Evolutionary conservation across 1,139 yeast species (phyloP).

Genomic region (Taphrina betulina): DNA sequence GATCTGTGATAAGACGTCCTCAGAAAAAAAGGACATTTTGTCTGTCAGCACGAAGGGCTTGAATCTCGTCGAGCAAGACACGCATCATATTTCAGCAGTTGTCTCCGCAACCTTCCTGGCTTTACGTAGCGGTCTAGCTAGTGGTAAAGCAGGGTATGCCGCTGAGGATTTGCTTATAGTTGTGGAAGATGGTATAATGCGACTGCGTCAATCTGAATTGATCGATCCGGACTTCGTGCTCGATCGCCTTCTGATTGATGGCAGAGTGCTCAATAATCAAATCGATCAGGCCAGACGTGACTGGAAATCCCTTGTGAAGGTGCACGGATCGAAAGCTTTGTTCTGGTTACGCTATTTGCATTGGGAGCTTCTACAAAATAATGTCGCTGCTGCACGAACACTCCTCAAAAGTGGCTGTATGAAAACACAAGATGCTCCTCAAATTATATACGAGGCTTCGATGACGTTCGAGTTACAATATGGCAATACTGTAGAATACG

Average conservation of each 20-base stretch:
- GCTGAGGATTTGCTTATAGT: neutral
- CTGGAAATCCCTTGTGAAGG: constrained; percentile 43
- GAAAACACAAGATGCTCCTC: constrained; percentile 53
- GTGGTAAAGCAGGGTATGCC: neutral
- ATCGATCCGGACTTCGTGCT: constrained; percentile 9
- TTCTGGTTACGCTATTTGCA: constrained; percentile 53
- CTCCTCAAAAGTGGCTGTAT: constrained; percentile 46
- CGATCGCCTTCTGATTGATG: constrained; percentile 16
- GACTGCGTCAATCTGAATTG: neutral
- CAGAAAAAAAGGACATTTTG: neutral
- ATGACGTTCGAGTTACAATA: constrained; percentile 47
- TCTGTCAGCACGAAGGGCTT: neutral
- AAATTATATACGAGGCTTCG: constrained; percentile 53
- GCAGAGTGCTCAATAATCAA: constrained; percentile 31
- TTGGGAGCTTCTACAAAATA: constrained; percentile 47
- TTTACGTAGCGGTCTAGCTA: neutral
- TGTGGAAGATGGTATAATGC: neutral
- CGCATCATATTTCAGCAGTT: neutral
- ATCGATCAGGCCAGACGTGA: constrained; percentile 42
- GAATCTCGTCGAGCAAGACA: neutral
- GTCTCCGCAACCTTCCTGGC: neutral
- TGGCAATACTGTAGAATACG: constrained; percentile 45
- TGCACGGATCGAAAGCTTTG: constrained; percentile 47
- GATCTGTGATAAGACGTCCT: neutral
- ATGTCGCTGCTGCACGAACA: constrained; percentile 33